Base-by-base conservation (phyloP, 2,329 filamentous ascomycete genomes). In the Calonectria hawksworthii region DNA sequence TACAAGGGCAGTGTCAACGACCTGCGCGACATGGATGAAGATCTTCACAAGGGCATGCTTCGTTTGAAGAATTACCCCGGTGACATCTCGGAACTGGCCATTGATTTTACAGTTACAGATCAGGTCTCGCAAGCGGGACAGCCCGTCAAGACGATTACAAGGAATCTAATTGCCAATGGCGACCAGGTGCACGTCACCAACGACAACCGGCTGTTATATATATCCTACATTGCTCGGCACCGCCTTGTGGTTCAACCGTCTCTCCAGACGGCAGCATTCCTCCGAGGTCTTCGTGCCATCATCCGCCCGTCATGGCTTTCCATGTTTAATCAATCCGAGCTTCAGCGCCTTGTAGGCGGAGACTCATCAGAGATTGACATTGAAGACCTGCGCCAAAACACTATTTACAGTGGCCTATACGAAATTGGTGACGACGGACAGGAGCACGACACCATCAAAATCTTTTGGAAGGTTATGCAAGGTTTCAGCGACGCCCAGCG, bases 291-390 rank as follows among this genome's bases (percentile, higher is more conserved):
- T 1, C 92, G 94, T 28, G 90, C 93, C 77, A 98, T 99, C 82
- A 97, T 99, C 77, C 94, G 96, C 73, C 96, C 96, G 0, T 92
- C 92, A 4, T 99, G 97, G 97, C 90, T 99, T 6, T 96, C 94
- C 80, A 99, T 99, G 97, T 99, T 99, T 88, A 99, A 99, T 84
- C 96, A 98, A 84, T 92, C 92, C 4, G 97, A 99, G 84, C 90
- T 99, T 6, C 97, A 99, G 86, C 97, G 95, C 1, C 92, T 99
- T 8, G 94, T 99, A 21, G 95, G 96, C 68, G 97, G 97, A 54
- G 96, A 98, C 80, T 93, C 93, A 34, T 93, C 93, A 13, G 93
- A 95, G 75, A 98, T 99, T 73, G 94, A 98, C 81, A 90, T 99
- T 44, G 92, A 94, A 34, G 97, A 99, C 83, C 89, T 99, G 51